Conservation (phyloP, 257 asterid species). For the Verbena officinalis region DNA sequence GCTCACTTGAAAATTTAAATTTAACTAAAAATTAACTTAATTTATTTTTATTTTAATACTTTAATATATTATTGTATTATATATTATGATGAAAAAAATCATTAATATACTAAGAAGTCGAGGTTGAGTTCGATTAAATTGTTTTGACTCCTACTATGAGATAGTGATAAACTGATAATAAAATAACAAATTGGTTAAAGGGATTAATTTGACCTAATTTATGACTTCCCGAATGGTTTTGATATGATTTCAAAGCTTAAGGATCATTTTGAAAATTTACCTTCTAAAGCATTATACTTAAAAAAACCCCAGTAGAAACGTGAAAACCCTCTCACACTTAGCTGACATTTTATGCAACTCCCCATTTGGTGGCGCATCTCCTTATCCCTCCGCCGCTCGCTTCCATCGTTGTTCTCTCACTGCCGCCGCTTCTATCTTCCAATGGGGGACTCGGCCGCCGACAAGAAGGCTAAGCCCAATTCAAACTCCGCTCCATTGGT, state of each 20-base stretch:
- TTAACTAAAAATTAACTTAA: too few relatives aligned
- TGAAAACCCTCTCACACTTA: conserved; percentile 21
- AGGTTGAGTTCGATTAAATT: too few relatives aligned
- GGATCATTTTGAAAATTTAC: neutral
- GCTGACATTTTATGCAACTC: conserved; percentile 33
- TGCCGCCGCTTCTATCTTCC: conserved; percentile 33
- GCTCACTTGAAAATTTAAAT: too few relatives aligned
- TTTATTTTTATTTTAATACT: too few relatives aligned
- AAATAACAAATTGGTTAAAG: neutral
- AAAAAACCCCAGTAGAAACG: conserved; percentile 16
- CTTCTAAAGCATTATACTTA: neutral
- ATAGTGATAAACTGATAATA: too few relatives aligned
- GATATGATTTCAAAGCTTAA: neutral
- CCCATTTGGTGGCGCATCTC: conserved; percentile 33
- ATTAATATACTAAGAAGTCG: too few relatives aligned
- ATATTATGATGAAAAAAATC: too few relatives aligned
- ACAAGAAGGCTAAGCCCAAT: conserved; percentile 35
- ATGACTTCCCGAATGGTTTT: neutral
- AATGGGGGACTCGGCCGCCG: conserved; percentile 59
- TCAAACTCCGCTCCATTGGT: conserved; percentile 36
- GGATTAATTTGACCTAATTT: neutral
- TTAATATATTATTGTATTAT: too few relatives aligned
- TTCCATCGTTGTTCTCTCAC: conserved; percentile 17
- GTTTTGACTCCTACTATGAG: too few relatives aligned
- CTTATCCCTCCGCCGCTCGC: conserved; percentile 35